A percentile compares a stretch with the other conserved stretches of the same genome.
phyloP scores from a whole-genome alignment of 345 rosid species.

The rapeseed (Brassica napus) region DNA sequence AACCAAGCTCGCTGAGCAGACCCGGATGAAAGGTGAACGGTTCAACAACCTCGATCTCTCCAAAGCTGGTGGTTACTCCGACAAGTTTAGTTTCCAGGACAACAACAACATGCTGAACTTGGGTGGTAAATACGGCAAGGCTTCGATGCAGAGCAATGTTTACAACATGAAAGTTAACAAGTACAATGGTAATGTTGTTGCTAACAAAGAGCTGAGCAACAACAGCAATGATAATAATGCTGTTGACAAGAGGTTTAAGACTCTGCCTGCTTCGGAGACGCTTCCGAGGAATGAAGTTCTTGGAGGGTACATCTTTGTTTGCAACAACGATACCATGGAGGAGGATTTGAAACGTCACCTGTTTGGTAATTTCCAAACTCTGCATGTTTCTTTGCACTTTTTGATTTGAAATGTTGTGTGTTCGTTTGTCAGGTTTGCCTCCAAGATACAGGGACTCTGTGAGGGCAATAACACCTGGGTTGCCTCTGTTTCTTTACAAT shows the following conservation, averaged over 20 bases:
- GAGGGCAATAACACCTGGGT: constrained; percentile 92
- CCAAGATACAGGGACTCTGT: constrained; percentile 98
- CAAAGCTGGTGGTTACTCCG: constrained; percentile 53
- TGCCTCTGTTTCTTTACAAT: constrained; percentile 93
- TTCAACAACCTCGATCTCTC: constrained; percentile 88
- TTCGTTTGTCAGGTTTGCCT: constrained; percentile 69
- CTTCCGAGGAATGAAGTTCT: constrained; percentile 95
- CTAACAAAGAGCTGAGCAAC: constrained; percentile 49
- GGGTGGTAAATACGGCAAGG: constrained; percentile 62
- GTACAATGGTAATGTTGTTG: constrained; percentile 59
- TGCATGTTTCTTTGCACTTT: background rate
- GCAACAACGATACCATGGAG: constrained; percentile 99
- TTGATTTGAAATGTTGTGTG: background rate
- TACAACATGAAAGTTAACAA: constrained; percentile 58
- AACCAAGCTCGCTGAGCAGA: constrained; percentile 86
- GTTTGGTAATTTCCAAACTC: constrained; percentile 57
- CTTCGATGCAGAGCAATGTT: constrained; percentile 52
- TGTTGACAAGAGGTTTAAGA: constrained; percentile 55
- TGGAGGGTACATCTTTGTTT: constrained; percentile 97
- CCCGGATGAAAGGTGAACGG: constrained; percentile 72
- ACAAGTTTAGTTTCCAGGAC: constrained; percentile 75
- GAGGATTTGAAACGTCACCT: constrained; percentile 92
- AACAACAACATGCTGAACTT: constrained; percentile 59
- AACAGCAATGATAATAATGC: constrained; percentile 49
- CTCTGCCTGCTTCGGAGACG: constrained; percentile 90